Base-by-base conservation (phyloP, 2,329 filamentous ascomycete genomes). In the Cordyceps fumosorosea region DNA sequence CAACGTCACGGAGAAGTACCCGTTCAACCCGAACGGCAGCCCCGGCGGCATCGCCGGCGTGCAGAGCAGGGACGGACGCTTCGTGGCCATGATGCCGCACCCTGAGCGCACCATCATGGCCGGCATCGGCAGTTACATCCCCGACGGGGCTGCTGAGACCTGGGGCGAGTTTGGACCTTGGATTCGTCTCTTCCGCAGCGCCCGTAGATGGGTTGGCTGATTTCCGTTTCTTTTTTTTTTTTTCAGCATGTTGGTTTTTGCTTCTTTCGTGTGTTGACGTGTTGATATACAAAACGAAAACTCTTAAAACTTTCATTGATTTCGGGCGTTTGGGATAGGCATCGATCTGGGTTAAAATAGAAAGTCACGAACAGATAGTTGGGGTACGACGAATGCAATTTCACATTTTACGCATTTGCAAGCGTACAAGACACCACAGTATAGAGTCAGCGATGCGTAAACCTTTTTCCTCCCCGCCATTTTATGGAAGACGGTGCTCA, bases 31-130 rank as follows among this genome's bases (percentile, higher is more conserved):
- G 57, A 96, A 96, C 76, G 92, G 92, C 58, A 91, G 88, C 71
- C 89, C 90, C 0, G 81, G 83, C 65, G 92, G 90, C 71, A 89
- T 96, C 66, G 90, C 92, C 1, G 91, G 88, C 71, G 88, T 96
- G 29, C 81, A 88, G 68, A 92, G 85, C 69, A 82, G 79, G 50
- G 88, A 96, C 71, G 92, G 92, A 14, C 83, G 90, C 62, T 90
- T 96, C 1, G 75, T 96, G 67, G 91, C 91, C 7, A 84, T 96
- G 78, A 96, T 97, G 92, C 93, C 93, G 64, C 92, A 96, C 74
- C 92, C 92, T 1, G 92, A 97, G 78, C 84, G 92, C n/a, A 96
- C 90, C 18, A 86, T 96, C 63, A 78, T 96, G 78, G 86, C 85
- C 62, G 90, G 91, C 63, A 87, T 92, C 64, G 86, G 82, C 54